Percentiles rank a stretch among this genome's conserved stretches.
phyloP scores from a whole-genome alignment of 768 basidiomycete species.

The Lentinula lateritia region DNA sequence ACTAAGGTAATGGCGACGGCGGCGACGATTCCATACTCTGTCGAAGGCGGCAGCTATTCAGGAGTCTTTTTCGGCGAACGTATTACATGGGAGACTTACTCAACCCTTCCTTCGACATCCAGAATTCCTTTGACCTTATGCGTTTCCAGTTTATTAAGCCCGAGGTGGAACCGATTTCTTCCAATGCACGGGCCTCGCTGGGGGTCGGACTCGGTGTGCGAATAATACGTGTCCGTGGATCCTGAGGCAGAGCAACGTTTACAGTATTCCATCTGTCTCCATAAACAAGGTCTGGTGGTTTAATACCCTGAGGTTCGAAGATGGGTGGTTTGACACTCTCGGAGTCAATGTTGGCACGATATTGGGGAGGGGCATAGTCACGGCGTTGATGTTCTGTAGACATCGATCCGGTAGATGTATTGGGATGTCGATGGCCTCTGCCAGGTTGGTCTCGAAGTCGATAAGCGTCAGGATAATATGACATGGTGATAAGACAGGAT shows the following conservation, averaged over 20 bases:
- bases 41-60: not conserved
- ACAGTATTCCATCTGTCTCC: not conserved
- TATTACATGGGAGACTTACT: not conserved
- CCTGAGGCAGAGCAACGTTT: not conserved
- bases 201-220: conserved; percentile 34
- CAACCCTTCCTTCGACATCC: not conserved
- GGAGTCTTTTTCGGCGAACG: not conserved
- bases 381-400: not conserved
- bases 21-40: conserved; percentile 20
- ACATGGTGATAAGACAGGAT: not conserved
- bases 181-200: conserved; percentile 23
- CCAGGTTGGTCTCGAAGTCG: not conserved
- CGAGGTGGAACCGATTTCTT: not conserved
- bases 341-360: not conserved
- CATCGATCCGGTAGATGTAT: not conserved
- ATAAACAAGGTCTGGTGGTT: not conserved
- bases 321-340: not conserved
- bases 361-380: not conserved
- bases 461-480: not conserved
- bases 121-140: not conserved
- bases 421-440: not conserved
- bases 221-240: not conserved
- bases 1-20: conserved; percentile 26
- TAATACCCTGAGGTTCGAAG: not conserved
- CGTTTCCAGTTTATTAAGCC: not conserved